Base-by-base conservation (phyloP, 2,329 filamentous ascomycete genomes). In the Paradendryphiella salina region DNA sequence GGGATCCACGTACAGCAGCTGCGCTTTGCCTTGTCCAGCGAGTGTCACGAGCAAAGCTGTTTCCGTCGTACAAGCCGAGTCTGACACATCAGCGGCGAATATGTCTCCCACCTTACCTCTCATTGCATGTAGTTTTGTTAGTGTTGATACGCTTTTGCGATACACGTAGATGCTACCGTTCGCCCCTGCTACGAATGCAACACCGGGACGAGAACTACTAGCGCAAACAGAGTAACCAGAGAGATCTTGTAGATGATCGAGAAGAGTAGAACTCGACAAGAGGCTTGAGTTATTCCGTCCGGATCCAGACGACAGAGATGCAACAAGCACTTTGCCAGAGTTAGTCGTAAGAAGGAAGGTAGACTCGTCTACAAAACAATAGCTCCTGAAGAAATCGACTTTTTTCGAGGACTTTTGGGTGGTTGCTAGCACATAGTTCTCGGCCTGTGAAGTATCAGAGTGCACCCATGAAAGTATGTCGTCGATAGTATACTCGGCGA, bases 281-380 rank as follows among this genome's bases (percentile, higher is more conserved):
- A 42, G 32, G 11, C 46, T 50, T 7, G 29, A 36, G 6, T 35
- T 20, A 7, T 7, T 8, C 8, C 8, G 15, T 11, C 29, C 26
- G 28, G 38, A 7, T 4, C 14, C 28, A 14, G 54, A 38, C 15
- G 41, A 21, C 4, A 66, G 43, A n/a, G 44, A 59, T 33, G 64
- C 65, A 0, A 81, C 56, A 4, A 87, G 74, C 0, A 89, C 65
- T 14, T 80, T 78, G 1, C 88, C 88, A 28, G 66, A 65, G 29
- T 81, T 80, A 0, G 80, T 84, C 0, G 85, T 86, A 3, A 82
- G 75, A 14, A 90, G 68, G 2, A 89, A 64, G 1, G 73, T 69
- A 3, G 76, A 67, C 3, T 80, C 72, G 0, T 78, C 78, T 3
- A 88, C 65, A 50, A 89, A 88, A 18, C 82, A 80, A 63, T 88